phyloP scores from a whole-genome alignment of 352 stramenopile genomes.

The Thraustochytrium striatum region DNA sequence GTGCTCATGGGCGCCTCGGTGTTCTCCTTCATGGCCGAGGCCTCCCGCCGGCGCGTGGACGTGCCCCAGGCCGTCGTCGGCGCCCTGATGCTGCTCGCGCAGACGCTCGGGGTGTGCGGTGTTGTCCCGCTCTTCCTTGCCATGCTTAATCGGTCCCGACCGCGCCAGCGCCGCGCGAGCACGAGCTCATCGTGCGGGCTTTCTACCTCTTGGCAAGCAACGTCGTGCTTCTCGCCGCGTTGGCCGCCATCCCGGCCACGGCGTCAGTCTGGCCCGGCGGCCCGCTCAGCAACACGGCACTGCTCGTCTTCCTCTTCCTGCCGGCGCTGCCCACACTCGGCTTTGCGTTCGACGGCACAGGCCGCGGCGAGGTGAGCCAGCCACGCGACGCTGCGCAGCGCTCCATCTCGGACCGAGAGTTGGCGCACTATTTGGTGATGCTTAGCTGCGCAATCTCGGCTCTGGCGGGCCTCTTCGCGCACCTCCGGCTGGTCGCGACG shows the following conservation, averaged over 20 bases:
- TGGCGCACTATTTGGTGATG: conserved; percentile 38
- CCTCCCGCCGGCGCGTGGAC: neutral
- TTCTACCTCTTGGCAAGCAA: conserved; percentile 21
- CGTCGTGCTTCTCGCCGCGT: neutral
- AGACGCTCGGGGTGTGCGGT: neutral
- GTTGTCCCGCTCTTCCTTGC: conserved; percentile 9
- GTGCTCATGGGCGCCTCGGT: too few relatives aligned
- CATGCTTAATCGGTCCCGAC: neutral
- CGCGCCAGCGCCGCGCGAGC: conserved; percentile 2
- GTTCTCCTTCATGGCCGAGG: conserved; percentile 16
- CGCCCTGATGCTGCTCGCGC: neutral
- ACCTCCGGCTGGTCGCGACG: conserved; percentile 2
- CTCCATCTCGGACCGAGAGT: conserved; percentile 1
- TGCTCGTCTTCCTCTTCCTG: neutral
- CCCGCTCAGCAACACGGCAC: neutral
- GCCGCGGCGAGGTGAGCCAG: neutral
- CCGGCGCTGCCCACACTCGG: neutral
- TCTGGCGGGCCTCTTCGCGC: conserved; percentile 37
- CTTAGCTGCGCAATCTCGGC: neutral
- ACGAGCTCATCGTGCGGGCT: conserved; percentile 5
- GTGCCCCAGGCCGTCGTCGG: neutral
- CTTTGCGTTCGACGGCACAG: conserved; percentile 17
- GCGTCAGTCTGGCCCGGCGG: conserved; percentile 7
- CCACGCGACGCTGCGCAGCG: neutral
- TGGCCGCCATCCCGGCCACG: neutral